phyloP scores from a whole-genome alignment of 2,329 filamentous ascomycete species.

The Fusarium decemcellulare region DNA sequence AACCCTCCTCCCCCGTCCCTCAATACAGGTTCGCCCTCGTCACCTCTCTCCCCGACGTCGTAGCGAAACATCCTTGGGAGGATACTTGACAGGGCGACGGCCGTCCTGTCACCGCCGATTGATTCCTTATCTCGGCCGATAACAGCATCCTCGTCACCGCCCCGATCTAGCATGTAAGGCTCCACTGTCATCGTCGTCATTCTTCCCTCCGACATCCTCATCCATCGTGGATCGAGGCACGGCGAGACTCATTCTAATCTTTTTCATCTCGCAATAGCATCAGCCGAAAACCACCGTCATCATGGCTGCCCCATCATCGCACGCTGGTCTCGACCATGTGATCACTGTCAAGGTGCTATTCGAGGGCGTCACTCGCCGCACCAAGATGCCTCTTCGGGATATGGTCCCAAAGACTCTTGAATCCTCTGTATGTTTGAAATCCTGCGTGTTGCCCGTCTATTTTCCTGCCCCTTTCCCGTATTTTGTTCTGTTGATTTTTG shows the following conservation, averaged over 20 bases:
- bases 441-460: background rate
- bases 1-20: conserved; percentile 5
- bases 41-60: conserved; percentile 8
- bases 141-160: conserved; percentile 47
- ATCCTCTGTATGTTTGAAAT: conserved; percentile 78
- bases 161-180: conserved; percentile 42
- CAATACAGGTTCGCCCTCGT: conserved; percentile 4
- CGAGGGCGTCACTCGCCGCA: conserved; percentile 82
- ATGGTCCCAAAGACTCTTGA: conserved; percentile 82
- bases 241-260: conserved; percentile 10
- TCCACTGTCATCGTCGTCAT: conserved; percentile 42
- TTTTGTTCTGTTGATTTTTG: background rate
- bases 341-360: conserved; percentile 90
- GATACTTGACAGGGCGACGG: conserved; percentile 39
- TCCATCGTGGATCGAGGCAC: conserved; percentile 31
- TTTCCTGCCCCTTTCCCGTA: background rate
- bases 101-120: conserved; percentile 44
- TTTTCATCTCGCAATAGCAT: conserved; percentile 10
- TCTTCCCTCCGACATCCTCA: conserved; percentile 36
- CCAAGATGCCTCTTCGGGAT: conserved; percentile 92
- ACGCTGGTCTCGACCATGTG: conserved; percentile 49
- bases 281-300: conserved; percentile 14
- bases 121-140: conserved; percentile 43
- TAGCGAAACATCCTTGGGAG: background rate
- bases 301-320: conserved; percentile 47